Conservation (phyloP, 352 stramenopile genomes). For the Globisporangium ultimum region DNA sequence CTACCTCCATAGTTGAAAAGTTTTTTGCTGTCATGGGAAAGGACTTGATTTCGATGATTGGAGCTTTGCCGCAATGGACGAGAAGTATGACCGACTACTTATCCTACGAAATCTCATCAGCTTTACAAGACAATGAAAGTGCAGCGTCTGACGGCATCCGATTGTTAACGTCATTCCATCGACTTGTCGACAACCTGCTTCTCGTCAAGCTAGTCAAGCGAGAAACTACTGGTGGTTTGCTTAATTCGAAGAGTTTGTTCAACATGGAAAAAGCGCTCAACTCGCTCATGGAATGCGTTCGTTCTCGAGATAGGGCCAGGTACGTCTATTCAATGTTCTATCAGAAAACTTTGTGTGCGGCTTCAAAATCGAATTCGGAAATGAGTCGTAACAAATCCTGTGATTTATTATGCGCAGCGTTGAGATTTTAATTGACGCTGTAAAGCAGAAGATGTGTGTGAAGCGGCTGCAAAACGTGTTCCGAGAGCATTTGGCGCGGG, state of each 20-base stretch:
- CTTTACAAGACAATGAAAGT: conserved; percentile 36
- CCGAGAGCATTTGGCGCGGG: conserved; percentile 53
- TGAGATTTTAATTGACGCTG: conserved; percentile 64
- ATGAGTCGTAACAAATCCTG: background rate
- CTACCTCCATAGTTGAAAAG: conserved; percentile 48
- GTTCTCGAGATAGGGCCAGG: conserved; percentile 53
- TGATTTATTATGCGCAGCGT: conserved; percentile 15
- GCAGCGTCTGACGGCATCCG: conserved; percentile 43
- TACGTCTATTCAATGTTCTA: conserved; percentile 11
- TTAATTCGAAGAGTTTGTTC: conserved; percentile 57
- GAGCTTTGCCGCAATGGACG: conserved; percentile 49
- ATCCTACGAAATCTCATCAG: conserved; percentile 49
- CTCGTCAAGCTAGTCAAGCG: conserved; percentile 48
- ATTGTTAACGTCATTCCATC: conserved; percentile 56
- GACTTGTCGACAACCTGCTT: conserved; percentile 48
- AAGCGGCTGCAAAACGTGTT: conserved; percentile 70
- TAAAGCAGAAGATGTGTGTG: conserved; percentile 71
- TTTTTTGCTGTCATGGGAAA: conserved; percentile 48
- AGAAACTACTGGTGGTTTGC: conserved; percentile 42
- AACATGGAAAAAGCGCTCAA: conserved; percentile 66
- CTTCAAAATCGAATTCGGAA: too few species aligned
- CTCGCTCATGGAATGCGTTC: conserved; percentile 61
- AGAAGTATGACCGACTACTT: conserved; percentile 50
- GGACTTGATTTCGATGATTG: conserved; percentile 35
- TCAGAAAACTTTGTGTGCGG: too few species aligned